Percentiles rank a stretch among this genome's conserved stretches.
Evolutionary conservation across 805 yeast genomes (phyloP).

Genomic region (Candida maesae): DNA sequence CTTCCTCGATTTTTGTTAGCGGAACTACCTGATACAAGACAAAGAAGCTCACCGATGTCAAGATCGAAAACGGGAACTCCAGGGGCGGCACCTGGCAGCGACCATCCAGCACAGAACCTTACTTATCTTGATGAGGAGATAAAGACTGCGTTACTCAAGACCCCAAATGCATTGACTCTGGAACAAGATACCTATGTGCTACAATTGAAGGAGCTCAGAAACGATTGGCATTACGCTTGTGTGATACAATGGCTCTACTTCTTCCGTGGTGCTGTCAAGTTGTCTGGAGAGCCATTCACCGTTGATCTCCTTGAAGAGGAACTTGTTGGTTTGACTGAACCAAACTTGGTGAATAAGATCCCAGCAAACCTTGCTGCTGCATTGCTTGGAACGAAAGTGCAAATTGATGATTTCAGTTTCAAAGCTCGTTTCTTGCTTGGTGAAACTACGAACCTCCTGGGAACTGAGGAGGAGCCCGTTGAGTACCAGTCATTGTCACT

Average conservation of each 20-base stretch:
- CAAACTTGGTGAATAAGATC: conserved; percentile 40
- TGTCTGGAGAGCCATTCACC: conserved; percentile 51
- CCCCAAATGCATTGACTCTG: conserved; percentile 36
- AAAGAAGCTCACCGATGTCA: too few species aligned
- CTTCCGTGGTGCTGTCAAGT: conserved; percentile 47
- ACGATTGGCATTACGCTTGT: conserved; percentile 35
- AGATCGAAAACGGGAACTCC: conserved; percentile 22
- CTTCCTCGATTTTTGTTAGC: too few species aligned
- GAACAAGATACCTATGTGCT: conserved; percentile 35
- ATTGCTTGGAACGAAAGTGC: conserved; percentile 22
- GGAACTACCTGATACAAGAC: too few species aligned
- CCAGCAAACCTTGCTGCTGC: conserved; percentile 28
- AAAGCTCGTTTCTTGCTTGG: conserved; percentile 27
- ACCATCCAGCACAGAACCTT: conserved; percentile 29
- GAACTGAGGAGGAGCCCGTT: conserved; percentile 25
- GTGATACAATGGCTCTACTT: conserved; percentile 54
- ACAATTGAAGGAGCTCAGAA: conserved; percentile 32
- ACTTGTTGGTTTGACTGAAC: conserved; percentile 42
- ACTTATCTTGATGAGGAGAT: conserved; percentile 31
- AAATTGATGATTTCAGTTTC: conserved; percentile 25
- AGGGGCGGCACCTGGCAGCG: conserved; percentile 3
- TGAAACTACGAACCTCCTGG: conserved; percentile 20
- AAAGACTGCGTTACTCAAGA: conserved; percentile 32
- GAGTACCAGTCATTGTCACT: conserved; percentile 39
- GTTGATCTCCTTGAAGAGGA: conserved; percentile 58